These are phyloP conservation scores for Lablab purpureus DNA, from an alignment of 306 rosid species.

Conservation along the genomic window DNA sequence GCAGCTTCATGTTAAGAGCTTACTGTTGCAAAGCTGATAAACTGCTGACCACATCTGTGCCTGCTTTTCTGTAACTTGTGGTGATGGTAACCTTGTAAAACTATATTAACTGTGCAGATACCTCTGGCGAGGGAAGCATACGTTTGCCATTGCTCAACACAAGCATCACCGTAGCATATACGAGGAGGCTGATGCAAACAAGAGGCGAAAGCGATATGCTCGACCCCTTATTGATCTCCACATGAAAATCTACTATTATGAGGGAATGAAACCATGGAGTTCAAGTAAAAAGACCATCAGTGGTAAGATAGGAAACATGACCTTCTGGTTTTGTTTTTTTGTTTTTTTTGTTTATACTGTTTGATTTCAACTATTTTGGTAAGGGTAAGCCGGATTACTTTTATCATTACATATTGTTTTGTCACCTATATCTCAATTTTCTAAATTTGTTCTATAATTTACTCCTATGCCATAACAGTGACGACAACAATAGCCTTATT, in stretches of 20 bases:
- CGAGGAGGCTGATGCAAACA: slow-evolving; percentile 98
- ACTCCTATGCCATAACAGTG: neutral
- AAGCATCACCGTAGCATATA: slow-evolving; percentile 90
- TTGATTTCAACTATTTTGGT: slow-evolving; percentile 30
- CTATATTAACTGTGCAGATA: slow-evolving; percentile 62
- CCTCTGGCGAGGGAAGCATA: slow-evolving; percentile 87
- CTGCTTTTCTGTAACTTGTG: slow-evolving; percentile 2
- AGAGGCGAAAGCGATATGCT: slow-evolving; percentile 96
- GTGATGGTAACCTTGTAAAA: slow-evolving; percentile 25
- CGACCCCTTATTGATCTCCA: slow-evolving; percentile 97
- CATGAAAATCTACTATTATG: slow-evolving; percentile 92
- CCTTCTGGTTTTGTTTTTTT: slow-evolving; percentile 29
- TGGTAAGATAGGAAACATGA: slow-evolving; percentile 62
- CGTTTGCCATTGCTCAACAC: slow-evolving; percentile 98
- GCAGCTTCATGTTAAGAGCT: slow-evolving; percentile 1
- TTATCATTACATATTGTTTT: neutral
- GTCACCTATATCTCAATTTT: neutral
- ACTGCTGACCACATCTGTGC: slow-evolving; percentile 10
- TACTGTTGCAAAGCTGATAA: slow-evolving; percentile 7
- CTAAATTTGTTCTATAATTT: neutral
- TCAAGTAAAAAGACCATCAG: slow-evolving; percentile 70
- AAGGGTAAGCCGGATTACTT: neutral
- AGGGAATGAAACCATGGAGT: slow-evolving; percentile 93
- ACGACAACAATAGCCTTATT: neutral
- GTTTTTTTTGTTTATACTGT: slow-evolving; percentile 27